phyloP scores from a whole-genome alignment of 2,329 filamentous ascomycete species.

The Colletotrichum endophyticum region DNA sequence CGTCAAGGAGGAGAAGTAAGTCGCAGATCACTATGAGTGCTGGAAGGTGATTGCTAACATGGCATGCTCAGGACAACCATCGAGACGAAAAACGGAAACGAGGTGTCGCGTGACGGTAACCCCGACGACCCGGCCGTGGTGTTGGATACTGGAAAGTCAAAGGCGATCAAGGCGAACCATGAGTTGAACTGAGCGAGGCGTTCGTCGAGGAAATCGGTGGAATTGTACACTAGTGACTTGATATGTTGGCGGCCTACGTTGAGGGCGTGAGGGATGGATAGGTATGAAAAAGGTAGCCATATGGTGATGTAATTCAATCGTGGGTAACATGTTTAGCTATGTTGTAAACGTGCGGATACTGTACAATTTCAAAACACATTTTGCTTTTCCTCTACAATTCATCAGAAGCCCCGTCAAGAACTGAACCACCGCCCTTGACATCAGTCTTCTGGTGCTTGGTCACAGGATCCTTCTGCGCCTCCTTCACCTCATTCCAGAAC shows the following conservation, averaged over 20 bases:
- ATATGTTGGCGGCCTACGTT: not conserved
- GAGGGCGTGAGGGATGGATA: not conserved
- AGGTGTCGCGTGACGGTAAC: slow-evolving; percentile 43
- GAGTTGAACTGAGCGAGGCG: slow-evolving; percentile 35
- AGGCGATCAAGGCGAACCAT: slow-evolving; percentile 44
- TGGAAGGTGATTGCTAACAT: not conserved
- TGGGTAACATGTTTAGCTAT: not conserved
- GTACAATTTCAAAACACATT: not conserved
- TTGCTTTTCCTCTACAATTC: not conserved
- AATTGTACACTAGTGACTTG: not conserved
- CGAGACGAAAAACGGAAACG: slow-evolving; percentile 44
- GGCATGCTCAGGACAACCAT: slow-evolving; percentile 35
- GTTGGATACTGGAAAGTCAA: slow-evolving; percentile 40
- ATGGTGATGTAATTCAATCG: not conserved
- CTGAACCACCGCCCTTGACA: not conserved
- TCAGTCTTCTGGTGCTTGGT: slow-evolving; percentile 31
- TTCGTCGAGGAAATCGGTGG: not conserved
- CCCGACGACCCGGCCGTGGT: slow-evolving; percentile 47
- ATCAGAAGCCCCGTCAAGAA: not conserved
- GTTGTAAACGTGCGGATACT: not conserved
- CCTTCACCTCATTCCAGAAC: slow-evolving; percentile 67
- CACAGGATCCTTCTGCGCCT: slow-evolving; percentile 63
- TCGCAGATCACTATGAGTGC: not conserved
- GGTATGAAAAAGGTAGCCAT: no score
- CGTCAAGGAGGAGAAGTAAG: slow-evolving; percentile 46